phyloP scores from a whole-genome alignment of 164 flowering plant genomes.

The Umbilicus rupestris region DNA sequence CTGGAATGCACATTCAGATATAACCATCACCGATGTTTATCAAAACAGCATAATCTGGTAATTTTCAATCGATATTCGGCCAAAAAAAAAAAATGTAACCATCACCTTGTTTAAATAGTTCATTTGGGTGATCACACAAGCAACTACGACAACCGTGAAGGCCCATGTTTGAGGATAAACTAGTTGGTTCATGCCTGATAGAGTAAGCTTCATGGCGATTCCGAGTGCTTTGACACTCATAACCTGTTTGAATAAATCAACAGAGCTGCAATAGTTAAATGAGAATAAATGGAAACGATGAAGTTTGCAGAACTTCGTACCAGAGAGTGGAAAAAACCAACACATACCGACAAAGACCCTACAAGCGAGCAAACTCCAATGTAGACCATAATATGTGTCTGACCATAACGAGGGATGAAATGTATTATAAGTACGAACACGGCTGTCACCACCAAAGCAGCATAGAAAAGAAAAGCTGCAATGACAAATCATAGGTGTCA shows the following conservation, averaged over 20 bases:
- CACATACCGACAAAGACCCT: constrained; percentile 45
- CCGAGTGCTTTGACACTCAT: constrained; percentile 66
- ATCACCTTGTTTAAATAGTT: constrained; percentile 59
- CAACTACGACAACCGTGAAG: constrained; percentile 33
- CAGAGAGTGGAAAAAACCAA: neutral
- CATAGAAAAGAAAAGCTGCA: constrained; percentile 43
- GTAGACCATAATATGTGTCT: constrained; percentile 46
- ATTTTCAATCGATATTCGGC: neutral
- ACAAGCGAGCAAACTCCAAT: constrained; percentile 49
- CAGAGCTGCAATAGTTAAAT: neutral
- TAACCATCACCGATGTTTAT: no score
- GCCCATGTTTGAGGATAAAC: constrained; percentile 55
- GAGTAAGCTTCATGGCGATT: constrained; percentile 49
- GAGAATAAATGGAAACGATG: neutral
- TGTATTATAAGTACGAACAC: constrained; percentile 34
- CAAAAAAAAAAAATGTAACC: neutral
- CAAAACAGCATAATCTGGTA: no score
- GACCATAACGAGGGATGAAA: constrained; percentile 39
- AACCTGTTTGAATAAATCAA: constrained; percentile 27
- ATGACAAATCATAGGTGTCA: neutral
- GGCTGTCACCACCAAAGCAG: constrained; percentile 32
- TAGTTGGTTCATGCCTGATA: constrained; percentile 50
- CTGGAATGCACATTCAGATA: constrained; percentile 31
- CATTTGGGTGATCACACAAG: constrained; percentile 50
- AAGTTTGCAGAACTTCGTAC: neutral